Conservation (phyloP, 352 stramenopile genomes). For the Phytophthora pluvialis region DNA sequence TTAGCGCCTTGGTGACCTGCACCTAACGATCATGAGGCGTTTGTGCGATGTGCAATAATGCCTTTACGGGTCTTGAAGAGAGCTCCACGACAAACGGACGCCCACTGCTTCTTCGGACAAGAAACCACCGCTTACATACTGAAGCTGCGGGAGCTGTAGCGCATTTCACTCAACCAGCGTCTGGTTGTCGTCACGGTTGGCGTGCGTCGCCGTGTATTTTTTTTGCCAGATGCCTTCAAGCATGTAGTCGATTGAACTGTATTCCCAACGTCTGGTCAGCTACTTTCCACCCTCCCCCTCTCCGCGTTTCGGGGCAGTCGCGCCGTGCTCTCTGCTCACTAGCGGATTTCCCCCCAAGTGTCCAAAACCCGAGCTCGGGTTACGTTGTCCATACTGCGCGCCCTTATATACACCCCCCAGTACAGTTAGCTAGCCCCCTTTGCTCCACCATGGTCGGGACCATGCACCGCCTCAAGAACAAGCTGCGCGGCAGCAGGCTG, state of each 20-base stretch:
- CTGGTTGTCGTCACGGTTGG: background rate
- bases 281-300: background rate
- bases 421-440: background rate
- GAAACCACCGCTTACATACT: background rate
- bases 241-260: background rate
- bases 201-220: background rate
- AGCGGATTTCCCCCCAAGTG: slow-evolving; percentile 1
- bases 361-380: slow-evolving; percentile 1
- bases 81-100: background rate
- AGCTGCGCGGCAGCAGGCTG: slow-evolving; percentile 52
- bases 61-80: background rate
- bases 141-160: background rate
- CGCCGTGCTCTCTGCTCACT: background rate
- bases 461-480: slow-evolving; percentile 77
- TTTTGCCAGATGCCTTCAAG: background rate
- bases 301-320: background rate
- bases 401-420: too few species aligned
- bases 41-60: background rate
- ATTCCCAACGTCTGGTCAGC: slow-evolving; percentile 8
- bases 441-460: slow-evolving; percentile 44
- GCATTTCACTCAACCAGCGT: slow-evolving; percentile 8
- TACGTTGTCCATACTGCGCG: background rate
- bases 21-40: background rate
- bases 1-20: background rate
- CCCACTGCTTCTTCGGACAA: slow-evolving; percentile 1